Percentiles rank a stretch among this genome's conserved stretches.
These are phyloP conservation scores for Chrysoporthe puriensis DNA, from an alignment of 2,329 filamentous ascomycete species.

Conservation along the genomic window DNA sequence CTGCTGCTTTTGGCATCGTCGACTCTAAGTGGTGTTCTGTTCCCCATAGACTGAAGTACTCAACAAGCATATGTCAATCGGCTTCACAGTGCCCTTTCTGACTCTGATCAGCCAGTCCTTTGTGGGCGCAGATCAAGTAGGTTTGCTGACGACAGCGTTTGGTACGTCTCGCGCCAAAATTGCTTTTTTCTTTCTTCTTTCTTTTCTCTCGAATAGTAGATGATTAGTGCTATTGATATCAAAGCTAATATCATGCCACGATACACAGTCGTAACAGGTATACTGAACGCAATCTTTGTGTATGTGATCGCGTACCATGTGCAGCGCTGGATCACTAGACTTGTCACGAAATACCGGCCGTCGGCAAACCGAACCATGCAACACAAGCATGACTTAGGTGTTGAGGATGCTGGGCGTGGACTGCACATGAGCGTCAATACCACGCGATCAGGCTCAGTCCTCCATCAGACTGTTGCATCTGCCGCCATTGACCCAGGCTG, in stretches of 20 bases:
- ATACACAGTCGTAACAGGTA: slow-evolving; percentile 37
- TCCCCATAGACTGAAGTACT: slow-evolving; percentile 50
- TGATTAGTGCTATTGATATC: not conserved
- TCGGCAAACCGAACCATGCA: not conserved
- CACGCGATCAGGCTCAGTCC: not conserved
- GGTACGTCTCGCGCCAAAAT: slow-evolving; percentile 37
- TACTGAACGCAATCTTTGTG: slow-evolving; percentile 37
- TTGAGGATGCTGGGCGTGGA: not conserved
- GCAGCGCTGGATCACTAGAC: slow-evolving; percentile 31
- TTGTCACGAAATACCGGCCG: slow-evolving; percentile 1
- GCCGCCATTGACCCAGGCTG: not conserved
- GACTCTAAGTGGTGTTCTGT: slow-evolving; percentile 10
- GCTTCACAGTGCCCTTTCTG: slow-evolving; percentile 54
- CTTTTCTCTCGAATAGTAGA: not conserved
- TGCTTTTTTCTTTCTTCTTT: not conserved
- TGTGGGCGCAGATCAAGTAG: slow-evolving; percentile 41
- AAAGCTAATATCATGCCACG: not conserved
- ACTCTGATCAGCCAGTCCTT: slow-evolving; percentile 46
- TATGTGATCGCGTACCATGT: slow-evolving; percentile 36
- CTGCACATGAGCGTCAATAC: too few relatives aligned
- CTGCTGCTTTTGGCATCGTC: not conserved
- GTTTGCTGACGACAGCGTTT: slow-evolving; percentile 49
- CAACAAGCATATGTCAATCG: slow-evolving; percentile 55
- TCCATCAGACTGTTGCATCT: not conserved
- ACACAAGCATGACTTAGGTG: slow-evolving; percentile 22